Evolutionary conservation across 1,284 basidiomycete species (phyloP), one percentile per base, ranked within the genome.

Genomic region (Cutaneotrichosporon cutaneum): DNA sequence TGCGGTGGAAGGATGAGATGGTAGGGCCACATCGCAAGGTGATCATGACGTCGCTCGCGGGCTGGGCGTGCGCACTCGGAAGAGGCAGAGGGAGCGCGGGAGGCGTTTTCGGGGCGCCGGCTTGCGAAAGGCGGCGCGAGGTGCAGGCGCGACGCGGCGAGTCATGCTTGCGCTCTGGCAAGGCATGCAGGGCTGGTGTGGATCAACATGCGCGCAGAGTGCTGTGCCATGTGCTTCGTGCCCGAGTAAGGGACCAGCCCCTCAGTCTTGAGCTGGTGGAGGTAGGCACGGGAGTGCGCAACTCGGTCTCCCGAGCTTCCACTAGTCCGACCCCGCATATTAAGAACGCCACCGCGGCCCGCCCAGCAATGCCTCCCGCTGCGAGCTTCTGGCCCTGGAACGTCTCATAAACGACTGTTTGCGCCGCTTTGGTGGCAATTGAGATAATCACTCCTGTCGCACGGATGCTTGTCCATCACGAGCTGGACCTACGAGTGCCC

Each of bases 331-430:
- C 26, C 48, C 26, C 27, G 48, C 24, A 48, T 18, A 11, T 48
- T 8, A 24, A 16, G 24, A 24, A 27, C 48, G 48, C 26, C 48
- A 45, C 44, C 44, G 36, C 44, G 21, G 21, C 44, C 44, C 44
- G 44, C 22, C 44, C 7, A 10, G 24, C 27, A 32, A 13, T 51
- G 18, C 48, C 48, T n/a, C n/a, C n/a, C n/a, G n/a, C n/a, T n/a
- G 48, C 48, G 48, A 51, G 48, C 27, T 51, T 51, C 27, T 27
- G 48, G 27, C 48, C 48, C 27, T 51, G 48, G 47, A 16, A 26
- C 45, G 11, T 47, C 16, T 22, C 18, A 47, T 26, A 11, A 47
- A 26, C 45, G n/a, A n/a, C 21, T 45, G 45, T 47, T 47, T 22
- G 13, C 14, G 10, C 10, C 21, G 42, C 42, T 14, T 26, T 24